Evolutionary conservation across 208 protist genomes (phyloP).

Genomic region (Leishmania major): DNA sequence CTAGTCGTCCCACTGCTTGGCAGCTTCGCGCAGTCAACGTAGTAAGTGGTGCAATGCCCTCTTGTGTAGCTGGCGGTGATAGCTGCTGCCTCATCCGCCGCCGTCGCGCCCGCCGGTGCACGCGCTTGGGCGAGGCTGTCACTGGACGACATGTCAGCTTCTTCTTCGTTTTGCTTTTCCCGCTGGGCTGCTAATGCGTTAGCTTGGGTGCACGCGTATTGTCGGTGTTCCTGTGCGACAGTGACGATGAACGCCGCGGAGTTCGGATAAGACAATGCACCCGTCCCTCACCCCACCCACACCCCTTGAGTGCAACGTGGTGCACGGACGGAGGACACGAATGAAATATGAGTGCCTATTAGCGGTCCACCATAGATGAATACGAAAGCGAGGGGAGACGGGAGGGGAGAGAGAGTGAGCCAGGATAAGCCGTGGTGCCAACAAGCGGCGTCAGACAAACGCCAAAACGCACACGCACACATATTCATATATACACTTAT

Average conservation of each 20-base stretch:
- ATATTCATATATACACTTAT: too few species aligned
- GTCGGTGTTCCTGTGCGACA: background rate
- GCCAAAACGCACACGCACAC: background rate
- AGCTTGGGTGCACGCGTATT: background rate
- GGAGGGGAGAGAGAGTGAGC: background rate
- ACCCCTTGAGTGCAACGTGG: background rate
- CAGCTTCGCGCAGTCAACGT: conserved; percentile 42
- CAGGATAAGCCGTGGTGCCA: background rate
- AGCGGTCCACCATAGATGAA: background rate
- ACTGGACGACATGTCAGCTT: background rate
- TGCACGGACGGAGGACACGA: background rate
- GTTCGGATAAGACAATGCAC: background rate
- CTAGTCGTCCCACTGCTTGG: conserved; percentile 11
- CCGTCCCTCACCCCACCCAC: background rate
- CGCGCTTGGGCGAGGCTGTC: background rate
- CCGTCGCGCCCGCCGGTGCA: background rate
- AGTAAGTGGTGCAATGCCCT: conserved; percentile 39
- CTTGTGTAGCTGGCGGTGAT: conserved; percentile 24
- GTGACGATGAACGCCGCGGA: background rate
- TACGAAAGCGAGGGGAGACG: background rate
- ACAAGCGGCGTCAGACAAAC: background rate
- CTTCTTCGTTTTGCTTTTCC: background rate
- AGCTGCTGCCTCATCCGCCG: conserved; percentile 23
- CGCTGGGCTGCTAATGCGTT: background rate
- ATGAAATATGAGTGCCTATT: background rate